Conservation (phyloP, 495 filamentous ascomycete genomes). For the Ramalina intermedia region DNA sequence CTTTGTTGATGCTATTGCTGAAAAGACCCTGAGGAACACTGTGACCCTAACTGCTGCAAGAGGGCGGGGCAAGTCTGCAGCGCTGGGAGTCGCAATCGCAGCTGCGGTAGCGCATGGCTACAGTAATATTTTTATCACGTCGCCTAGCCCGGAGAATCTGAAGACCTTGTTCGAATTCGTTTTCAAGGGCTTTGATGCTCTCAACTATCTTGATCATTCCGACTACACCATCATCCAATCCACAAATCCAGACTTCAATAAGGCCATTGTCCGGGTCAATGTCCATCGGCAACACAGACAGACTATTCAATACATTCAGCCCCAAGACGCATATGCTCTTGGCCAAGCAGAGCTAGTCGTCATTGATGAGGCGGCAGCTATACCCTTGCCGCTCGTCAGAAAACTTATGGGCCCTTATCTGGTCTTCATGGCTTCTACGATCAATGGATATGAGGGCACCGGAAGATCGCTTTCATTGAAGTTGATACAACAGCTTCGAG, state of each 20-base stretch:
- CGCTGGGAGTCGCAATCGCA: slow-evolving; percentile 84
- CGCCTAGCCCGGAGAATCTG: slow-evolving; percentile 93
- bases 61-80: slow-evolving; percentile 94
- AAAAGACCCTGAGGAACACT: slow-evolving; percentile 88
- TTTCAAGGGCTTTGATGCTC: slow-evolving; percentile 94
- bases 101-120: slow-evolving; percentile 93
- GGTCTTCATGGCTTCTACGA: slow-evolving; percentile 98
- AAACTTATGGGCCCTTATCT: slow-evolving; percentile 97
- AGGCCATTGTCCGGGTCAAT: slow-evolving; percentile 94
- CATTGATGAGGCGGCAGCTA: slow-evolving; percentile 96
- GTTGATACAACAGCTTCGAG: slow-evolving; percentile 90
- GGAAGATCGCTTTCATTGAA: slow-evolving; percentile 90
- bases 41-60: slow-evolving; percentile 87
- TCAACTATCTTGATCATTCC: slow-evolving; percentile 82
- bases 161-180: slow-evolving; percentile 97
- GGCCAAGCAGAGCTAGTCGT: slow-evolving; percentile 94
- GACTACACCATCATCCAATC: slow-evolving; percentile 98
- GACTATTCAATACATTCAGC: slow-evolving; percentile 96
- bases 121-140: slow-evolving; percentile 99
- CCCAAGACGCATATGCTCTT: slow-evolving; percentile 84
- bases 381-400: slow-evolving; percentile 79
- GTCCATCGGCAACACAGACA: slow-evolving; percentile 90
- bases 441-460: slow-evolving; percentile 98
- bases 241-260: slow-evolving; percentile 97
- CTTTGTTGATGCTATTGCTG: slow-evolving; percentile 90